A percentile compares a stretch with the other conserved stretches of the same genome.
phyloP scores from a whole-genome alignment of 148 eudicot species.

The Rhododendron molle region DNA sequence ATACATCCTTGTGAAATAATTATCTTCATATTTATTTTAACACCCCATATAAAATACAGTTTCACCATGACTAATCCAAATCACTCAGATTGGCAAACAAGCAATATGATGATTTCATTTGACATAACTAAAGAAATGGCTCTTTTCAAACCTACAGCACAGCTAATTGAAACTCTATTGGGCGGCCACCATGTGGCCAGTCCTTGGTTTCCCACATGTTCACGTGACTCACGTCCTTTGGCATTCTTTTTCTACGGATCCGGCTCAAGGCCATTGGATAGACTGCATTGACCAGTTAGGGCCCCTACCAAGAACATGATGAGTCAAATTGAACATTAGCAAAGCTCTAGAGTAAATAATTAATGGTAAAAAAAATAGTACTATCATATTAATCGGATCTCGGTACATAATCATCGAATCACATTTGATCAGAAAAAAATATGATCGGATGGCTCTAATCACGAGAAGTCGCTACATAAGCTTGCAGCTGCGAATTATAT shows the following conservation, averaged over 20 bases:
- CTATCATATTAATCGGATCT: too few species aligned
- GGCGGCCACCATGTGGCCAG: too few species aligned
- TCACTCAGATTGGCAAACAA: not conserved
- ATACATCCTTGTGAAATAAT: too few species aligned
- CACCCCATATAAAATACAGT: not conserved
- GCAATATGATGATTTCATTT: not conserved
- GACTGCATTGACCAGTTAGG: not conserved
- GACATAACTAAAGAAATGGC: too few species aligned
- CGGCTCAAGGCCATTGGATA: not conserved
- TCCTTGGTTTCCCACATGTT: not conserved
- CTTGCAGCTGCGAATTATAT: too few species aligned
- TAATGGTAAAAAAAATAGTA: too few species aligned
- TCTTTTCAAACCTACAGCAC: not conserved
- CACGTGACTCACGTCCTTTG: not conserved
- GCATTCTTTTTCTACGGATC: not conserved
- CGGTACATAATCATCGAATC: too few species aligned
- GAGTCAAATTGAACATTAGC: too few species aligned
- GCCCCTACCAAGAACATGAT: not conserved
- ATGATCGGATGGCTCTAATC: too few species aligned
- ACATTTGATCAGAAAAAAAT: too few species aligned
- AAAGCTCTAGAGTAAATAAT: too few species aligned
- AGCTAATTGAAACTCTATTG: not conserved
- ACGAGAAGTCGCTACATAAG: too few species aligned
- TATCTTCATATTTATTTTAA: not conserved
- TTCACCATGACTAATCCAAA: not conserved